Conservation (phyloP, 345 rosid species). For the Hibiscus syriacus region DNA sequence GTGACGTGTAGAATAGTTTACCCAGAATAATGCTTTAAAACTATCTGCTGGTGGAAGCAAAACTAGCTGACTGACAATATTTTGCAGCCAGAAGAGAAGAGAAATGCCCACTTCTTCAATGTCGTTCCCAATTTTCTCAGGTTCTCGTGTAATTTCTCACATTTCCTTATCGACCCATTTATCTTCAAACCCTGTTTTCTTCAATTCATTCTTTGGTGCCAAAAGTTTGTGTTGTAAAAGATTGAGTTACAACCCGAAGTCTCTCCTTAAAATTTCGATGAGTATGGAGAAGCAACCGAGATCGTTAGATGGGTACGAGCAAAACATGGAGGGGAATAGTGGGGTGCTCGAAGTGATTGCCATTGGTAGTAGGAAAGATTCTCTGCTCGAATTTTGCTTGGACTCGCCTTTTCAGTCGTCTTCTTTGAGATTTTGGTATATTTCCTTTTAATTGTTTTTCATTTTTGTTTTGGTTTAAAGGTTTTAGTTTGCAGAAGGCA, state of each 20-base stretch:
- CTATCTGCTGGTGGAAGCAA: not conserved
- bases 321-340: slow-evolving; percentile 6
- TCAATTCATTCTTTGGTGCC: slow-evolving; percentile 6
- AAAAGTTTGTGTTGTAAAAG: not conserved
- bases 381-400: slow-evolving; percentile 66
- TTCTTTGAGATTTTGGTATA: slow-evolving; percentile 72
- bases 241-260: slow-evolving; percentile 8
- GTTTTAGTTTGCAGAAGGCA: not conserved
- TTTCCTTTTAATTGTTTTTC: not conserved
- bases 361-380: slow-evolving; percentile 75
- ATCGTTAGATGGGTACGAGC: slow-evolving; percentile 12
- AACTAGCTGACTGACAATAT: not conserved
- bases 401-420: slow-evolving; percentile 55
- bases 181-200: slow-evolving; percentile 5
- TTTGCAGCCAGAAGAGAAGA: not conserved
- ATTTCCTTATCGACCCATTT: slow-evolving; percentile 10
- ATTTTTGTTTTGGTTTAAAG: not conserved
- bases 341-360: slow-evolving; percentile 55
- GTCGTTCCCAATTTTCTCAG: slow-evolving; percentile 30
- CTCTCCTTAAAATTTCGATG: slow-evolving; percentile 23
- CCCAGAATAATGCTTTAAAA: not conserved
- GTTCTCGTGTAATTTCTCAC: slow-evolving; percentile 20
- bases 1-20: too few species aligned
- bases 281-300: slow-evolving; percentile 18
- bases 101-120: not conserved